A percentile compares a stretch with the other conserved stretches of the same genome.
Conservation (phyloP, 2,329 filamentous ascomycete species). For the Reticulascus tulasneorum region DNA sequence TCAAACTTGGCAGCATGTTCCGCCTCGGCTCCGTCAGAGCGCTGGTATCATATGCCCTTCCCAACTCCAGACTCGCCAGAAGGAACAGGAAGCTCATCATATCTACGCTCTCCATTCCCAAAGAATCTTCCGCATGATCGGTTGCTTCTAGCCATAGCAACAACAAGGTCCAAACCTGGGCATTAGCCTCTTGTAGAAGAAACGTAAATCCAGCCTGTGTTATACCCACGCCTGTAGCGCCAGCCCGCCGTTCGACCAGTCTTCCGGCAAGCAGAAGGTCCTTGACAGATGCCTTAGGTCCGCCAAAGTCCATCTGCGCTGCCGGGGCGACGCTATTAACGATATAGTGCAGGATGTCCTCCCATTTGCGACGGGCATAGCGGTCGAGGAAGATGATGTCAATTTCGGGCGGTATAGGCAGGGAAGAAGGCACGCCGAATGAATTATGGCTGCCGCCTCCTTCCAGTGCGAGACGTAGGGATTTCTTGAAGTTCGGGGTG, state of each 20-base stretch:
- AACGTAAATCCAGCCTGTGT: slow-evolving; percentile 94
- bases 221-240: slow-evolving; percentile 59
- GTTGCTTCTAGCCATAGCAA: slow-evolving; percentile 89
- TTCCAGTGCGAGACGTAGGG: slow-evolving; percentile 80
- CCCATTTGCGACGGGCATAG: slow-evolving; percentile 87
- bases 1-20: slow-evolving; percentile 85
- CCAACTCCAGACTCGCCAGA: slow-evolving; percentile 87
- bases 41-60: slow-evolving; percentile 82
- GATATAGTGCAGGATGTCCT: slow-evolving; percentile 92
- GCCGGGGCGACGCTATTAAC: slow-evolving; percentile 65
- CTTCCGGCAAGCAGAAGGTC: slow-evolving; percentile 75
- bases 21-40: slow-evolving; percentile 77
- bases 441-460: slow-evolving; percentile 82
- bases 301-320: slow-evolving; percentile 33
- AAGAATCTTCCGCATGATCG: slow-evolving; percentile 51
- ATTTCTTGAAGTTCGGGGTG: slow-evolving; percentile 76
- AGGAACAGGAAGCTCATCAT: slow-evolving; percentile 96
- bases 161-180: slow-evolving; percentile 93
- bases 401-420: slow-evolving; percentile 58
- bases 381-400: slow-evolving; percentile 73
- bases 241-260: slow-evolving; percentile 62
- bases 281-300: slow-evolving; percentile 75
- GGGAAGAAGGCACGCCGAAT: slow-evolving; percentile 79
- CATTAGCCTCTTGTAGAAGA: slow-evolving; percentile 88
- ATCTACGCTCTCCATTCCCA: slow-evolving; percentile 82